These are phyloP conservation scores for Solidago caesia DNA, from an alignment of 129 eudicot genomes.

Conservation along the genomic window DNA sequence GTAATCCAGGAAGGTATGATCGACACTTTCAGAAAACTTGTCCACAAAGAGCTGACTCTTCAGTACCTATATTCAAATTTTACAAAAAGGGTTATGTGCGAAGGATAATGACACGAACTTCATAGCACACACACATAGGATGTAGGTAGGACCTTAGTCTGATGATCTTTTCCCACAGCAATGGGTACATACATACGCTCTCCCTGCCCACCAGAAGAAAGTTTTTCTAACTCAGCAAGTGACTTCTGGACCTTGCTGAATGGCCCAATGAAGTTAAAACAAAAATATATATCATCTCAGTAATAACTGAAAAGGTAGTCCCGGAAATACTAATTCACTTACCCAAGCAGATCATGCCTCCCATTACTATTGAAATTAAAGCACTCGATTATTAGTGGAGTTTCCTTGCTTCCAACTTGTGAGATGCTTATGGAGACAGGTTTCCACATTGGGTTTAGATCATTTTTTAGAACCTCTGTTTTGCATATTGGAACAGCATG, in stretches of 20 bases:
- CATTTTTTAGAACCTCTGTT: slow-evolving; percentile 86
- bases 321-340: slow-evolving; percentile 25
- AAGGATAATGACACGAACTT: slow-evolving; percentile 8
- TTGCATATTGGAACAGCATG: slow-evolving; percentile 70
- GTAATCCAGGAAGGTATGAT: slow-evolving; percentile 91
- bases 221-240: slow-evolving; percentile 68
- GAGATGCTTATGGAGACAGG: slow-evolving; percentile 66
- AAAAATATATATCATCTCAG: slow-evolving; percentile 7
- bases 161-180: slow-evolving; percentile 54
- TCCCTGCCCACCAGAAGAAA: slow-evolving; percentile 53
- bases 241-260: slow-evolving; percentile 84
- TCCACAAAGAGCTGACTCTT: slow-evolving; percentile 90
- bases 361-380: slow-evolving; percentile 90
- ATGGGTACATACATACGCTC: slow-evolving; percentile 59
- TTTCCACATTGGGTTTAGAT: slow-evolving; percentile 81
- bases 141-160: slow-evolving; percentile 53
- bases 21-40: slow-evolving; percentile 69
- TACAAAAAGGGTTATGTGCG: background rate
- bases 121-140: background rate
- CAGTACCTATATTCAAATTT: slow-evolving; percentile 48
- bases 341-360: slow-evolving; percentile 93
- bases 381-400: slow-evolving; percentile 80
- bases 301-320: slow-evolving; percentile 14
- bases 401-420: slow-evolving; percentile 98
- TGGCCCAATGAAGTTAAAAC: background rate